phyloP scores from a whole-genome alignment of 306 rosid species.

The Pyrus bretschneideri region DNA sequence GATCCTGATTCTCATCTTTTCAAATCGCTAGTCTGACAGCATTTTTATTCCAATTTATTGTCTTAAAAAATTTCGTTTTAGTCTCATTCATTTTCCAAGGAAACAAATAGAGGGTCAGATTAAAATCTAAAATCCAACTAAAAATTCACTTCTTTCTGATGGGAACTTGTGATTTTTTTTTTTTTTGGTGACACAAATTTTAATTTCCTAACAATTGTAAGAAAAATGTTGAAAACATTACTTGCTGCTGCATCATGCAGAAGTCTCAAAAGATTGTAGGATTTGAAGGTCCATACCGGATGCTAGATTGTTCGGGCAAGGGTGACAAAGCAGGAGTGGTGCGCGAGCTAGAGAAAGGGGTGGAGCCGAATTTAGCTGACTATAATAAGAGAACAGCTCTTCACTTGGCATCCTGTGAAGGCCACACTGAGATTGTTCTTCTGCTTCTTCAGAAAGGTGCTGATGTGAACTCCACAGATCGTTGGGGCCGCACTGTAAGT shows the following conservation, averaged over 20 bases:
- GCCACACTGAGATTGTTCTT: constrained; percentile 17
- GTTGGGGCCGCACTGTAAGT: constrained; percentile 29
- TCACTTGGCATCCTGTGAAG: constrained; percentile 29
- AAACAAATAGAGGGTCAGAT: neutral
- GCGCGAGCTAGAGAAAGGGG: constrained; percentile 22
- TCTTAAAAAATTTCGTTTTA: neutral
- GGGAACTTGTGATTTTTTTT: neutral
- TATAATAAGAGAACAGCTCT: constrained; percentile 30
- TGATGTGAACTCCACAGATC: constrained; percentile 19
- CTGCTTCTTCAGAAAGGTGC: constrained; percentile 27
- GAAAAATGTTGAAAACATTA: neutral
- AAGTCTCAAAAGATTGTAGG: neutral
- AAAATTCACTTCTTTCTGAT: neutral
- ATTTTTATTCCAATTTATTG: neutral
- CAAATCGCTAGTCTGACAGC: neutral
- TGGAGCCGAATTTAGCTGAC: constrained; percentile 16
- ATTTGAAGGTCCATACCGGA: constrained; percentile 15
- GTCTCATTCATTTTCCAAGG: neutral
- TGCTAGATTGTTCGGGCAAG: constrained; percentile 23
- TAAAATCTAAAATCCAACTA: neutral
- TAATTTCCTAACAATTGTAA: neutral
- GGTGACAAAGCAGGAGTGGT: constrained; percentile 27
- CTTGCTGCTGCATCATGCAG: neutral
- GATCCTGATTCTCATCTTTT: neutral
- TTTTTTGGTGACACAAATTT: neutral